Evolutionary conservation across 2,329 filamentous ascomycete genomes (phyloP).

Genomic region (Ceratocystis ficicola): DNA sequence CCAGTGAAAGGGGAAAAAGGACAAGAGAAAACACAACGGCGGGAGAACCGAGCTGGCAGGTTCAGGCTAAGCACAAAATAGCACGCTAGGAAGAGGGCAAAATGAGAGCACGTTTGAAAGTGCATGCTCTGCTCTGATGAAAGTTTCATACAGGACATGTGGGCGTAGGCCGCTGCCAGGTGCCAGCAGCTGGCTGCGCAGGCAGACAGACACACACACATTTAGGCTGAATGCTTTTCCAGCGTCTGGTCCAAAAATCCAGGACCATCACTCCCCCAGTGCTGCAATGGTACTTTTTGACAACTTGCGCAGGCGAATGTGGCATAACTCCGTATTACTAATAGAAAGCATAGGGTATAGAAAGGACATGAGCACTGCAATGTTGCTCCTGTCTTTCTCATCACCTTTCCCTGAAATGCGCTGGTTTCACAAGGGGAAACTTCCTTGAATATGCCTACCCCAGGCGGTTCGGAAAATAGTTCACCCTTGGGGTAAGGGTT

Average conservation of each 20-base stretch:
- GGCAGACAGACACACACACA: no score
- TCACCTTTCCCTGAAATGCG: background rate
- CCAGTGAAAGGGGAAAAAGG: background rate
- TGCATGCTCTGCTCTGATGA: background rate
- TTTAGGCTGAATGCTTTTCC: slow-evolving; percentile 3
- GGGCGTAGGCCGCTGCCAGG: background rate
- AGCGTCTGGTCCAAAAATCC: no score
- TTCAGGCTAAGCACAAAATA: background rate
- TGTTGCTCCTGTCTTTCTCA: background rate
- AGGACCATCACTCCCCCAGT: no score
- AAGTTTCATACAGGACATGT: no score
- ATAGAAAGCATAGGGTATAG: background rate
- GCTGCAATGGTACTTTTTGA: no score
- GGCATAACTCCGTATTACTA: background rate
- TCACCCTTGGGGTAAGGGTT: slow-evolving; percentile 6
- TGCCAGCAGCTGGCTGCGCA: background rate
- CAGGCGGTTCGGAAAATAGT: background rate
- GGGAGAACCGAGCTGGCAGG: background rate
- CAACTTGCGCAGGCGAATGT: no score
- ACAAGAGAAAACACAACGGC: background rate
- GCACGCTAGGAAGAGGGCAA: background rate
- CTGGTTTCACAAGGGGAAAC: background rate
- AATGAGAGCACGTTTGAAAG: background rate
- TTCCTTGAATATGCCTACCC: background rate
- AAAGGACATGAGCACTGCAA: background rate